Conservation (phyloP, 2,329 filamentous ascomycete species). For the Cadophora malorum region DNA sequence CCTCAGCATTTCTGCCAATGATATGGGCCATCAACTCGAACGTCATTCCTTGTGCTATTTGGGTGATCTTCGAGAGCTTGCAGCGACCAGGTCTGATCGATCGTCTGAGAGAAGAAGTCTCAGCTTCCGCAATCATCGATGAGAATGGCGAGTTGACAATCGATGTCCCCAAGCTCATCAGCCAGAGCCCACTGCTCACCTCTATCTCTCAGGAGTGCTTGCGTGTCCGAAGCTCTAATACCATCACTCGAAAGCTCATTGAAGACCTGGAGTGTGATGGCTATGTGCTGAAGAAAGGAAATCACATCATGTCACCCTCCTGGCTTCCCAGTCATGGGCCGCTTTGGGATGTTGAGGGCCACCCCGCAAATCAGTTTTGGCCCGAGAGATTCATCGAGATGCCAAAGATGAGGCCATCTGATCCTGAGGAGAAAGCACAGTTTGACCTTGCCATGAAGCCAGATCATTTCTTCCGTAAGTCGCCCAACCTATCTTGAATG, state of each 20-base stretch:
- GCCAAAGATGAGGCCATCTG: slow-evolving; percentile 26
- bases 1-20: slow-evolving; percentile 22
- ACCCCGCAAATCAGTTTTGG: slow-evolving; percentile 31
- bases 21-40: slow-evolving; percentile 34
- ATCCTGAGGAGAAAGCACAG: slow-evolving; percentile 27
- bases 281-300: slow-evolving; percentile 31
- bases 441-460: slow-evolving; percentile 29
- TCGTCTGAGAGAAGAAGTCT: slow-evolving; percentile 29
- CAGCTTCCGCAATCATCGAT: slow-evolving; percentile 3
- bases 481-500: neutral
- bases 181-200: slow-evolving; percentile 23
- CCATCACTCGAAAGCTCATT: slow-evolving; percentile 23
- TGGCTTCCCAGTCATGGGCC: slow-evolving; percentile 27
- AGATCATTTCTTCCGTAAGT: slow-evolving; percentile 31
- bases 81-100: slow-evolving; percentile 27
- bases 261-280: slow-evolving; percentile 29
- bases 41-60: slow-evolving; percentile 30
- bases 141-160: slow-evolving; percentile 19
- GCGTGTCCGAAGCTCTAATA: slow-evolving; percentile 26
- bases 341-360: slow-evolving; percentile 30
- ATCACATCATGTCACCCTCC: slow-evolving; percentile 27
- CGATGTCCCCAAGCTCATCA: slow-evolving; percentile 27
- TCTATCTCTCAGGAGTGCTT: slow-evolving; percentile 31
- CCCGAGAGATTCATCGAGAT: slow-evolving; percentile 34
- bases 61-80: slow-evolving; percentile 31